These are phyloP conservation scores for Hypoxylon sp. DNA, from an alignment of 2,329 filamentous ascomycete species.

Conservation along the genomic window DNA sequence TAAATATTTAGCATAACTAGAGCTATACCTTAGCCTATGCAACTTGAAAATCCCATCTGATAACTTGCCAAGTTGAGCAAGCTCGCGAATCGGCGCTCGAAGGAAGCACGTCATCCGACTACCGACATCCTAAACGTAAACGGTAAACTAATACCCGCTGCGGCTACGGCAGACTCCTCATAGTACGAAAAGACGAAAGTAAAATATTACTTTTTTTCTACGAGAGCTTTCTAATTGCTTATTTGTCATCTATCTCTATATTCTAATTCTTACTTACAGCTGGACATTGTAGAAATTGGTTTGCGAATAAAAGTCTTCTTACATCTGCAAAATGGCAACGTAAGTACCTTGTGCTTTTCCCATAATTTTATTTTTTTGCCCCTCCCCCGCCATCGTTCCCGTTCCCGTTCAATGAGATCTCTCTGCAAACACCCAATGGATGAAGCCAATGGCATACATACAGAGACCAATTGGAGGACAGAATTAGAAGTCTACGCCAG, in stretches of 20 bases:
- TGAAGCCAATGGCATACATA: not conserved
- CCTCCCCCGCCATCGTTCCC: constrained; percentile 46
- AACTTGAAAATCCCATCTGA: not conserved
- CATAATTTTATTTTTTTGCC: constrained; percentile 30
- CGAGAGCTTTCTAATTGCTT: constrained; percentile 11
- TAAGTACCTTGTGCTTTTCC: constrained; percentile 35
- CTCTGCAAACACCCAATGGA: not conserved
- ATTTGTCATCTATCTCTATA: not conserved
- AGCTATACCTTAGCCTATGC: not conserved
- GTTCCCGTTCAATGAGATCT: constrained; percentile 2
- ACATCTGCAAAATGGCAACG: constrained; percentile 48
- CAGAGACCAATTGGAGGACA: not conserved
- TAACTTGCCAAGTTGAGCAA: constrained; percentile 30
- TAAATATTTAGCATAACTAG: not conserved
- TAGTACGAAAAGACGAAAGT: constrained; percentile 7
- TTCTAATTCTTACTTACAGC: not conserved
- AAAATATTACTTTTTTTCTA: constrained; percentile 1
- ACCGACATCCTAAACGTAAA: constrained; percentile 39
- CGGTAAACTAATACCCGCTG: constrained; percentile 36
- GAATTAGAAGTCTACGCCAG: not conserved
- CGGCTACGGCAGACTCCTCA: constrained; percentile 28
- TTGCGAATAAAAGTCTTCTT: not conserved
- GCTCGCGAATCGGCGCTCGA: constrained; percentile 37
- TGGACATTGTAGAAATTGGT: not conserved
- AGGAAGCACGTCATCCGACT: constrained; percentile 42